phyloP scores from a whole-genome alignment of 2,329 filamentous ascomycete species.

The Zymoseptoria passerinii region DNA sequence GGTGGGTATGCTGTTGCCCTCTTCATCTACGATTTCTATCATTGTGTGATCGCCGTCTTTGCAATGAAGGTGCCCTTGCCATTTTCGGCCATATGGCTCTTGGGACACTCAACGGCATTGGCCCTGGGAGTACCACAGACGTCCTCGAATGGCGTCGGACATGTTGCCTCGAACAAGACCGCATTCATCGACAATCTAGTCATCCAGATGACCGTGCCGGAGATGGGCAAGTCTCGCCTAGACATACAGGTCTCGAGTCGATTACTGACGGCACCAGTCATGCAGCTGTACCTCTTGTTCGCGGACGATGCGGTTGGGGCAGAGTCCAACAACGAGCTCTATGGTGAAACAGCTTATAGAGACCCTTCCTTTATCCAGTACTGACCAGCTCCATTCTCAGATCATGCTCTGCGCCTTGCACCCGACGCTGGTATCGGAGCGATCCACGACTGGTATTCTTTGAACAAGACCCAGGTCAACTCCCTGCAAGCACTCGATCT shows the following conservation, averaged over 20 bases:
- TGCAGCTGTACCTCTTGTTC: constrained; percentile 16
- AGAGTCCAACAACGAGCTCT: constrained; percentile 9
- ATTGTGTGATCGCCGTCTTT: too few species aligned
- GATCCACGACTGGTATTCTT: constrained; percentile 13
- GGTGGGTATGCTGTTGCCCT: too few species aligned
- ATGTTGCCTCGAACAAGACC: background rate
- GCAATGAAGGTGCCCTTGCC: too few species aligned
- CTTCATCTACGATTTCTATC: too few species aligned
- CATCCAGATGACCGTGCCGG: constrained; percentile 13
- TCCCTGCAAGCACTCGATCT: constrained; percentile 6
- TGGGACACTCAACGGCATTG: too few species aligned
- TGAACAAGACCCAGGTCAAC: constrained; percentile 11
- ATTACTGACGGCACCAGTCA: background rate
- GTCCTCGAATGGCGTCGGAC: too few species aligned
- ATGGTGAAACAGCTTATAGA: background rate
- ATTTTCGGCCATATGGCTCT: too few species aligned
- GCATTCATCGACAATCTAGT: constrained; percentile 12
- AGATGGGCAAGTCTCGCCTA: constrained; percentile 6
- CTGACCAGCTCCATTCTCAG: background rate
- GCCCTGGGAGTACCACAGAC: too few species aligned
- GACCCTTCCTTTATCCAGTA: background rate
- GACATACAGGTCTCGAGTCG: background rate
- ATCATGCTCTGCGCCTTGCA: constrained; percentile 9
- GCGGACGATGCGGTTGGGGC: constrained; percentile 12
- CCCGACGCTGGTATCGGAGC: constrained; percentile 13